These are phyloP conservation scores for Hypoxylon intermedium DNA, from an alignment of 495 filamentous ascomycete genomes.

Conservation along the genomic window DNA sequence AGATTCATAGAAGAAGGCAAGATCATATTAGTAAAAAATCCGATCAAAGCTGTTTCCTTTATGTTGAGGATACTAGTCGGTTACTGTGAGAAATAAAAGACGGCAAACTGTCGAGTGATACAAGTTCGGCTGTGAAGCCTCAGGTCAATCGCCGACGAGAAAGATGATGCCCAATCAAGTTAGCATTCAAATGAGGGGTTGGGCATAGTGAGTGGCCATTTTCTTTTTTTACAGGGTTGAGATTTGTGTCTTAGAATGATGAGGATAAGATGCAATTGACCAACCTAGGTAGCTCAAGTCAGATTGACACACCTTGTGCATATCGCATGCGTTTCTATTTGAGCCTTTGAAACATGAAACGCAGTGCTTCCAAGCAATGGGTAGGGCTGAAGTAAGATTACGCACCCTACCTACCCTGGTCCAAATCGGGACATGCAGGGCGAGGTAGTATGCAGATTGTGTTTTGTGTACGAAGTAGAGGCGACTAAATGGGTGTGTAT, in stretches of 20 bases:
- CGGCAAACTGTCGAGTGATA: background rate
- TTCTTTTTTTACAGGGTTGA: background rate
- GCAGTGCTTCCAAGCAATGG: background rate
- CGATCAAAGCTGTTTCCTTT: background rate
- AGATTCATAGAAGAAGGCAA: background rate
- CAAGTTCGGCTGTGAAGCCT: background rate
- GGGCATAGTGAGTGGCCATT: background rate
- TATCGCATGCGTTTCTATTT: slow-evolving; percentile 5
- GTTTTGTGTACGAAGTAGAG: slow-evolving; percentile 4
- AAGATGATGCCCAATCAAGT: background rate
- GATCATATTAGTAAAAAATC: background rate
- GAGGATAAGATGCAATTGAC: background rate
- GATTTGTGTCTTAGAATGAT: background rate
- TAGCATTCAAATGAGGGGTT: background rate
- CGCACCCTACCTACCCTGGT: too few relatives aligned
- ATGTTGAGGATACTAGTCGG: background rate
- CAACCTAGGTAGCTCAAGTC: background rate
- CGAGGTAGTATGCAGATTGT: slow-evolving; percentile 11
- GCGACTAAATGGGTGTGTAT: slow-evolving; percentile 24
- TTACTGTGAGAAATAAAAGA: too few relatives aligned
- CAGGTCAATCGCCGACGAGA: background rate
- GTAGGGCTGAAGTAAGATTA: slow-evolving; percentile 13
- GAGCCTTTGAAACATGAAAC: slow-evolving; percentile 21
- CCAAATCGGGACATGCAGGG: slow-evolving; percentile 19
- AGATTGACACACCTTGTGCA: background rate